phyloP scores from a whole-genome alignment of 306 rosid species.

The Quercus berberidifolia region DNA sequence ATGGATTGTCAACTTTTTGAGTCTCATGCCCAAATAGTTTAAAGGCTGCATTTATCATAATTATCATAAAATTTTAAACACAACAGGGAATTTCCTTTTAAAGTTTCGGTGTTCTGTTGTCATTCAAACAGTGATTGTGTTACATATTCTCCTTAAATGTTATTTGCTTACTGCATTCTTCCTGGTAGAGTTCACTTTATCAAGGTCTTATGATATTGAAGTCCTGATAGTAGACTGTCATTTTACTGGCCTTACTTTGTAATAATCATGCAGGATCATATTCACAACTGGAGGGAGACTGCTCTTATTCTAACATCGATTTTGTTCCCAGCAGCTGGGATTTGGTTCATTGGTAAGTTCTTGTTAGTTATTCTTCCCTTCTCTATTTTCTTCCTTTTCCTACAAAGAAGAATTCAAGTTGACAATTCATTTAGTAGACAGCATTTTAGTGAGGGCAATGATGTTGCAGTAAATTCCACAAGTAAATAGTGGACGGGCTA shows the following conservation, averaged over 20 bases:
- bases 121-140: neutral
- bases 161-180: neutral
- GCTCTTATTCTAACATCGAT: slow-evolving; percentile 61
- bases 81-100: no score
- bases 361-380: neutral
- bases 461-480: neutral
- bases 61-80: no score
- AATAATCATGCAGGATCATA: slow-evolving; percentile 44
- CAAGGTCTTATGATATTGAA: neutral
- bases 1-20: no score
- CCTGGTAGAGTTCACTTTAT: neutral
- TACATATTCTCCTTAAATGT: neutral
- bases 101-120: neutral
- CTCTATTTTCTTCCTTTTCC: slow-evolving; percentile 4
- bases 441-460: neutral
- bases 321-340: slow-evolving; percentile 59
- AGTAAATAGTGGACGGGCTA: neutral
- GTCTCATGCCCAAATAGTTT: no score
- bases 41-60: no score
- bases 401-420: neutral
- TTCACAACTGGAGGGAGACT: slow-evolving; percentile 71
- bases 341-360: slow-evolving; percentile 75
- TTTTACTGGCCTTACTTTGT: neutral
- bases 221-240: neutral
- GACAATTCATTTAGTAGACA: neutral